phyloP scores from a whole-genome alignment of 139 green algal species.

The Chlamydomonas asymmetrica region DNA sequence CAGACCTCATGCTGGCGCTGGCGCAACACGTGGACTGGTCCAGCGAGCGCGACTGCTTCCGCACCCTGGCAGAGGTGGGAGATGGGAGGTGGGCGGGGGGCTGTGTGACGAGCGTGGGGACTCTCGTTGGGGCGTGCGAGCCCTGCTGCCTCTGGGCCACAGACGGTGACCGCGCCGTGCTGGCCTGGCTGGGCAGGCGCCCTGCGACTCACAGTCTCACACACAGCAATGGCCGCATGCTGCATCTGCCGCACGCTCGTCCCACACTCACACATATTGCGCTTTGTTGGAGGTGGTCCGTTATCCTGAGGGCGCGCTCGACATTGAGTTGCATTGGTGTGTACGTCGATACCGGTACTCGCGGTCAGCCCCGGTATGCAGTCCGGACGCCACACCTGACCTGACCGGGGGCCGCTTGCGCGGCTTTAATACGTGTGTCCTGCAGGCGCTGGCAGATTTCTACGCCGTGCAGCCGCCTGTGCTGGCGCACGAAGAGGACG shows the following conservation, averaged over 20 bases:
- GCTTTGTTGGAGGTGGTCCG: too few relatives aligned
- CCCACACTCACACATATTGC: too few relatives aligned
- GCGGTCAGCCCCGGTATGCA: too few relatives aligned
- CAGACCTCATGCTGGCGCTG: slow-evolving; percentile 71
- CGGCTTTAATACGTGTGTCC: too few relatives aligned
- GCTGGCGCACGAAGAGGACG: not conserved
- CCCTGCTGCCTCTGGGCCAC: not conserved
- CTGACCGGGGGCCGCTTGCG: too few relatives aligned
- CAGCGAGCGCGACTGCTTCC: slow-evolving; percentile 59
- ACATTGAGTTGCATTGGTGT: too few relatives aligned
- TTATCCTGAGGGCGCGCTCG: too few relatives aligned
- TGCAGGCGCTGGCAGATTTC: slow-evolving; percentile 61
- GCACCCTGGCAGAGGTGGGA: slow-evolving; percentile 46
- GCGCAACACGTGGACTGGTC: slow-evolving; percentile 78
- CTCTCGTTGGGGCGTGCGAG: not conserved
- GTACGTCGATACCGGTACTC: too few relatives aligned
- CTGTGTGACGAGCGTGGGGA: not conserved
- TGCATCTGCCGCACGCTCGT: too few relatives aligned
- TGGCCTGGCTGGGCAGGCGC: not conserved
- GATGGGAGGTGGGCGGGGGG: not conserved
- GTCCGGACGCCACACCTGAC: too few relatives aligned
- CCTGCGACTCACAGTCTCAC: too few relatives aligned
- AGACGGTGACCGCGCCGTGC: not conserved
- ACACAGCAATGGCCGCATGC: too few relatives aligned
- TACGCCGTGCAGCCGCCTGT: slow-evolving; percentile 57